Evolutionary conservation across 2,329 filamentous ascomycete species (phyloP), one percentile per base, ranked within the genome.

Genomic region (Clathrospora elynae): DNA sequence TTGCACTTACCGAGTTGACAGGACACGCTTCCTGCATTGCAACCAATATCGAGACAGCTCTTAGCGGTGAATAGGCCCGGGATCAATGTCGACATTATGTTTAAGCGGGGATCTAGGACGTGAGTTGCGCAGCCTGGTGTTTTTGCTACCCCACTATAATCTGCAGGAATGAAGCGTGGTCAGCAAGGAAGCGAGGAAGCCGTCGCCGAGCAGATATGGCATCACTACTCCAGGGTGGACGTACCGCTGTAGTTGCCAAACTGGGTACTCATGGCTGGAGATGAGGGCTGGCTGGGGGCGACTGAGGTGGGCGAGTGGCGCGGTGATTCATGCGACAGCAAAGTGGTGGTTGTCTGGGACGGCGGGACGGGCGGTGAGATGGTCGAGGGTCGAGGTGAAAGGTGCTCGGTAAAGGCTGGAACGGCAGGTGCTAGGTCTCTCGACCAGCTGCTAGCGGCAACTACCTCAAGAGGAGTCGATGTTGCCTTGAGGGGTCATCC

Each of bases 1-100:
- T 67, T 11, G 18, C 28, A 59, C 61, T 47, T 67, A 72, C 69
- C 68, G 41, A 71, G 57, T 56, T 71, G 67, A 49, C 64, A 66
- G 31, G 62, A 57, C 26, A 72, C 66, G 20, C 47, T 57, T 33
- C 71, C 71, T 46, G 61, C 62, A 53, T 73, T 73, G 55, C 68
- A 71, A 25, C 71, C 71, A 43, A 72, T 51, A 39, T 73, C 71
- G 20, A 72, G 55, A 46, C 68, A 65, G 22, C 44, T 44, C 59
- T 67, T 70, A 51, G 57, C 63, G 35, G 54, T 51, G 57, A 68
- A 70, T 20, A 71, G 43, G 20, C 53, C 60, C 36, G 67, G 66
- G 45, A 69, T 53, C 47, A 67, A 53, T 49, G 55, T 35, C 32
- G 55, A 48, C 36, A 71, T 58, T 49, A 66, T 49, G 46, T 55